These are phyloP conservation scores for Juglanconis sp. DNA, from an alignment of 2,329 filamentous ascomycete genomes.

Conservation along the genomic window DNA sequence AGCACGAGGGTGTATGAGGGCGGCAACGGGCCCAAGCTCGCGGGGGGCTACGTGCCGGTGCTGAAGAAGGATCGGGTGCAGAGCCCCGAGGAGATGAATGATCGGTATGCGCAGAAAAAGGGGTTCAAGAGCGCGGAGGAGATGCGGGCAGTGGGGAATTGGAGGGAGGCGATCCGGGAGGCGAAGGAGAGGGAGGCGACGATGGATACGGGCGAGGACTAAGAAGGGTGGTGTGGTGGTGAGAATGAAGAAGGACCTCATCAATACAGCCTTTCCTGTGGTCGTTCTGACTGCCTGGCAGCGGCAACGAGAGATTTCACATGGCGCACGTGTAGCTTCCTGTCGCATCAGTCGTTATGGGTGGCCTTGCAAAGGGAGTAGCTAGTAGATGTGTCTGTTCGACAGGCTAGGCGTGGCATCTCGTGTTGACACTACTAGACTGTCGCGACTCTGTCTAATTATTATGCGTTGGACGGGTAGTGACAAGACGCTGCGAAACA, in stretches of 20 bases:
- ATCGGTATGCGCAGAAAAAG: slow-evolving; percentile 59
- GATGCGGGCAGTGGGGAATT: slow-evolving; percentile 37
- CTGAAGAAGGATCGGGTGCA: slow-evolving; percentile 48
- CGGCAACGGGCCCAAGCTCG: slow-evolving; percentile 46
- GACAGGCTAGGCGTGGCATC: too few relatives aligned
- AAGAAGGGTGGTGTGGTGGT: background rate
- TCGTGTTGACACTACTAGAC: too few relatives aligned
- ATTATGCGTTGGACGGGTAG: too few relatives aligned
- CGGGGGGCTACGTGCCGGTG: slow-evolving; percentile 54
- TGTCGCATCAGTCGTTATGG: too few relatives aligned
- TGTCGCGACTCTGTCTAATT: too few relatives aligned
- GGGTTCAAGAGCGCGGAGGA: slow-evolving; percentile 54
- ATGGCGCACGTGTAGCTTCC: too few relatives aligned
- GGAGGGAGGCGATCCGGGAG: slow-evolving; percentile 30
- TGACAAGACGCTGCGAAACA: too few relatives aligned
- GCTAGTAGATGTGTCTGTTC: too few relatives aligned
- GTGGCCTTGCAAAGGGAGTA: too few relatives aligned
- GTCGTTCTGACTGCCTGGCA: too few relatives aligned
- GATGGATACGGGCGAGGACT: background rate
- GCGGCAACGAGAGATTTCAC: too few relatives aligned
- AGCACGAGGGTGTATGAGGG: slow-evolving; percentile 51
- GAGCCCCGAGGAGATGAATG: slow-evolving; percentile 54
- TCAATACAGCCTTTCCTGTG: too few relatives aligned
- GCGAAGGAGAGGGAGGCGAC: slow-evolving; percentile 9
- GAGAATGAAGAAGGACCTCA: background rate